Evolutionary conservation across 2,329 filamentous ascomycete species (phyloP).

Genomic region (Colletotrichum destructivum): DNA sequence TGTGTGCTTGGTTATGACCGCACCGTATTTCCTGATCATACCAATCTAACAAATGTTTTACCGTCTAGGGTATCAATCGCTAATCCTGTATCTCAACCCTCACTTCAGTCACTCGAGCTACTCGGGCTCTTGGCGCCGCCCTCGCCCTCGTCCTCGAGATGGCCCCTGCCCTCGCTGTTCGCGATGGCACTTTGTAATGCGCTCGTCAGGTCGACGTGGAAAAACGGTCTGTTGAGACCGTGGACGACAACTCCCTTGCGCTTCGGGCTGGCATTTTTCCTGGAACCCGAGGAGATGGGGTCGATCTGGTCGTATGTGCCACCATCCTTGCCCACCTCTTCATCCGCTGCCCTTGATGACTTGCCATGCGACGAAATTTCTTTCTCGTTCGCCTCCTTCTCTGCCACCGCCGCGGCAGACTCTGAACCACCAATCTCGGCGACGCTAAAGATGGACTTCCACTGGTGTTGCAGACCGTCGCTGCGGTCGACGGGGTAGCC

Average conservation of each 20-base stretch:
- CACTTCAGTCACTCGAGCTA: constrained; percentile 26
- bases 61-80: constrained; percentile 41
- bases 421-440: constrained; percentile 84
- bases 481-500: constrained; percentile 77
- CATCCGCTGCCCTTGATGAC: constrained; percentile 46
- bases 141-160: constrained; percentile 44
- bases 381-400: constrained; percentile 71
- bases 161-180: constrained; percentile 75
- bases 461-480: constrained; percentile 73
- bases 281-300: constrained; percentile 44
- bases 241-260: constrained; percentile 79
- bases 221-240: constrained; percentile 90
- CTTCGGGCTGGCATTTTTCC: constrained; percentile 51
- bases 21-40: constrained; percentile 7
- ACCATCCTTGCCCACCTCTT: constrained; percentile 55
- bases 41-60: constrained; percentile 24
- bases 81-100: constrained; percentile 23
- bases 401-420: constrained; percentile 79
- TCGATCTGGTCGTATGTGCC: constrained; percentile 50
- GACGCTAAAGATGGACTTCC: constrained; percentile 96
- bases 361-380: constrained; percentile 30
- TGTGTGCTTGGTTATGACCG: constrained; percentile 13
- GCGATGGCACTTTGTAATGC: constrained; percentile 90
- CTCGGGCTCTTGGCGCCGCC: constrained; percentile 28
- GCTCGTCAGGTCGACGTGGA: constrained; percentile 93